These are phyloP conservation scores for Rosa chinensis DNA, from an alignment of 306 rosid species.

Conservation along the genomic window DNA sequence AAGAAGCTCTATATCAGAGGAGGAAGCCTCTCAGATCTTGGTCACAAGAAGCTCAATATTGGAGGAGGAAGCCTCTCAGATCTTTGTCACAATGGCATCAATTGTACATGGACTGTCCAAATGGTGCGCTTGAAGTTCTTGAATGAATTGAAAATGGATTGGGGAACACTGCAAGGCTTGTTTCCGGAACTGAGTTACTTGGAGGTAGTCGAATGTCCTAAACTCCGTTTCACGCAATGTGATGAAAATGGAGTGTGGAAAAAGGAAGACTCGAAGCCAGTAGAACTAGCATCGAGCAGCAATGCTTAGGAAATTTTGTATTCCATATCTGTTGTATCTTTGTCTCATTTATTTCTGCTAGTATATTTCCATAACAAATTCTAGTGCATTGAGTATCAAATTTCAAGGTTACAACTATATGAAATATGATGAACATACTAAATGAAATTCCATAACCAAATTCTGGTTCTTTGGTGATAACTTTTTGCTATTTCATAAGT, in stretches of 20 bases:
- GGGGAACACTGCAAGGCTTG: neutral
- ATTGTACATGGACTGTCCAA: neutral
- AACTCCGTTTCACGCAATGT: neutral
- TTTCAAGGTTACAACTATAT: too few species aligned
- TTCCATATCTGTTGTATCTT: neutral
- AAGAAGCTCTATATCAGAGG: constrained; percentile 23
- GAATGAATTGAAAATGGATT: constrained; percentile 1
- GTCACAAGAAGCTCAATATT: constrained; percentile 25
- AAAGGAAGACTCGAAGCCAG: neutral
- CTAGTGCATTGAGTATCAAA: neutral
- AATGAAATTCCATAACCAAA: neutral
- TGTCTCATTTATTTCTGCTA: neutral
- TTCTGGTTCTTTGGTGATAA: neutral
- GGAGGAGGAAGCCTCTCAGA: constrained; percentile 11
- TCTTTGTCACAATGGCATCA: neutral
- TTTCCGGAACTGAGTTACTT: neutral
- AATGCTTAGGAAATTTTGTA: neutral
- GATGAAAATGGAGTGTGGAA: constrained; percentile 18
- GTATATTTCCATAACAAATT: neutral
- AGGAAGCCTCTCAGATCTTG: constrained; percentile 15
- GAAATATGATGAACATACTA: too few species aligned
- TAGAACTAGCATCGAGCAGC: neutral
- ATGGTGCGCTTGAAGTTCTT: constrained; percentile 12
- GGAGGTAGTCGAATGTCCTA: constrained; percentile 18
- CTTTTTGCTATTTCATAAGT: neutral